These are phyloP conservation scores for Aspergillus sp. DNA, from an alignment of 2,329 filamentous ascomycete species.

Conservation along the genomic window DNA sequence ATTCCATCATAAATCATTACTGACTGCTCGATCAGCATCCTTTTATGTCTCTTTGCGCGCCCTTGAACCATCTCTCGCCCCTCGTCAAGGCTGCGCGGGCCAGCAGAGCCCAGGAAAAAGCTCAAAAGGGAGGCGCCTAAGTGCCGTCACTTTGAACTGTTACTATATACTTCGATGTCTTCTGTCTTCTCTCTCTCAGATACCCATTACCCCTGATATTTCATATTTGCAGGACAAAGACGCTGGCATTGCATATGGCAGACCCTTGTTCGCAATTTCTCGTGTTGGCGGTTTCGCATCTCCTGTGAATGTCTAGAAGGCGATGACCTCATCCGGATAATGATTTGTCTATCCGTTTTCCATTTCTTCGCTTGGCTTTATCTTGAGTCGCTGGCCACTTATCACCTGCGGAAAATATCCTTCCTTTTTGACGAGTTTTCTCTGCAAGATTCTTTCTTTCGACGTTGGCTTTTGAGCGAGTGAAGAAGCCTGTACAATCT, in stretches of 20 bases:
- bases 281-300: slow-evolving; percentile 12
- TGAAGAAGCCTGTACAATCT: slow-evolving; percentile 2
- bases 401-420: slow-evolving; percentile 11
- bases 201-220: slow-evolving; percentile 29
- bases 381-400: neutral
- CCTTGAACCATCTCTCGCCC: slow-evolving; percentile 75
- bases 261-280: slow-evolving; percentile 13
- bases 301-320: slow-evolving; percentile 26
- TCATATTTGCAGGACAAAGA: slow-evolving; percentile 21
- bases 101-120: slow-evolving; percentile 82
- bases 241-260: slow-evolving; percentile 22
- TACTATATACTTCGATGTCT: slow-evolving; percentile 29
- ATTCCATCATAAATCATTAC: neutral
- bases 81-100: slow-evolving; percentile 83
- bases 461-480: slow-evolving; percentile 6
- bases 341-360: slow-evolving; percentile 2
- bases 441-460: slow-evolving; percentile 13
- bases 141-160: slow-evolving; percentile 23
- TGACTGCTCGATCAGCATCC: slow-evolving; percentile 60
- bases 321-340: slow-evolving; percentile 24
- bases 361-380: neutral
- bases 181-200: slow-evolving; percentile 32
- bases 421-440: slow-evolving; percentile 5
- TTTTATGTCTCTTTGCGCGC: slow-evolving; percentile 76
- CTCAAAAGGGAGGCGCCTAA: slow-evolving; percentile 59